Evolutionary conservation across 495 filamentous ascomycete species (phyloP).

Genomic region (Pseudevernia furfuracea): DNA sequence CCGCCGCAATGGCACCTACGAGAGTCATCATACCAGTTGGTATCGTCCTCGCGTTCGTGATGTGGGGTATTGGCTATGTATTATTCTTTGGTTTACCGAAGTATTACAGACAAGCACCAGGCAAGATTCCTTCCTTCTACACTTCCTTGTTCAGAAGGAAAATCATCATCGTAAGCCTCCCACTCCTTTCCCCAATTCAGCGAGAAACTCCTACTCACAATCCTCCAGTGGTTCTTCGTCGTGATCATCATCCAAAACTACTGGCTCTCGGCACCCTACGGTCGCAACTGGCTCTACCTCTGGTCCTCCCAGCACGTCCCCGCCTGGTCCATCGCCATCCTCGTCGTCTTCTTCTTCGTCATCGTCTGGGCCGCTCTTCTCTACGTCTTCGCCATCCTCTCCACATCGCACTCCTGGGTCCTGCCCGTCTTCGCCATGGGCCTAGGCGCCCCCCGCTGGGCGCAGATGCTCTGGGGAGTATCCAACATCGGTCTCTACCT

Average conservation of each 20-base stretch:
- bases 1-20: conserved; percentile 22
- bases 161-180: conserved; percentile 38
- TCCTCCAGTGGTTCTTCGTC: conserved; percentile 38
- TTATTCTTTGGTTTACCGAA: conserved; percentile 52
- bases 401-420: conserved; percentile 54
- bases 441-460: conserved; percentile 56
- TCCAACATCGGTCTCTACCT: conserved; percentile 51
- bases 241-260: conserved; percentile 60
- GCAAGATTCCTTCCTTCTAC: conserved; percentile 57
- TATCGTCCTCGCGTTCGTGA: conserved; percentile 42
- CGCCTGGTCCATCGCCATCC: conserved; percentile 44
- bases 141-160: conserved; percentile 50
- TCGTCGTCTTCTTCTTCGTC: conserved; percentile 54
- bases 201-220: background rate
- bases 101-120: conserved; percentile 61
- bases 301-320: conserved; percentile 47
- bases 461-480: conserved; percentile 58
- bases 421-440: conserved; percentile 60
- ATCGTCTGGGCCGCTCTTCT: conserved; percentile 48
- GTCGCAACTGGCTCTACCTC: conserved; percentile 56
- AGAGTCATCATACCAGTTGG: conserved; percentile 37
- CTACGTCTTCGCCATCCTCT: conserved; percentile 42
- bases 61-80: conserved; percentile 46
- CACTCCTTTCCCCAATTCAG: background rate
- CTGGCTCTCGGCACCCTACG: conserved; percentile 54